Evolutionary conservation across 2,329 filamentous ascomycete genomes (phyloP).

Genomic region (Colletotrichum gloeosporioides): DNA sequence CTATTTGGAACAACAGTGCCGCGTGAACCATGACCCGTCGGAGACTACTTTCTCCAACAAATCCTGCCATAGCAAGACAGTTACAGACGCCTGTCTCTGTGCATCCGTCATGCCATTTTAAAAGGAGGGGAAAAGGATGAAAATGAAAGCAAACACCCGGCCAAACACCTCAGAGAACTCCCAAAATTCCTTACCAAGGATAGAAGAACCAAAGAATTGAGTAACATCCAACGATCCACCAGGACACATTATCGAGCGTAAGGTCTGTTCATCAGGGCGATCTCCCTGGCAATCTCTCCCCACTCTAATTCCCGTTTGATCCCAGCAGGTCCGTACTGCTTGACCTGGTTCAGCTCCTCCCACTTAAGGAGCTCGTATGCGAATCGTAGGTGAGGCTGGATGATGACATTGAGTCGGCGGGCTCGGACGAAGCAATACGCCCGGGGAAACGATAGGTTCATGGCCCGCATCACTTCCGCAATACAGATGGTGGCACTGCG

Average conservation of each 20-base stretch:
- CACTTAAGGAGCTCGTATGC: slow-evolving; percentile 95
- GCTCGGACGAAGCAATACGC: slow-evolving; percentile 98
- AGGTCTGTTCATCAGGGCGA: slow-evolving; percentile 94
- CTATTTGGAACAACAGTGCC: neutral
- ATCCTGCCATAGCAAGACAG: neutral
- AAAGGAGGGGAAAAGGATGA: neutral
- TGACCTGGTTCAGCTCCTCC: slow-evolving; percentile 77
- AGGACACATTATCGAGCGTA: slow-evolving; percentile 69
- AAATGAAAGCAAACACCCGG: neutral
- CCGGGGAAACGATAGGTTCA: slow-evolving; percentile 82
- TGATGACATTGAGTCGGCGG: slow-evolving; percentile 93
- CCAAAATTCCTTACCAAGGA: neutral
- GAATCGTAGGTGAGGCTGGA: slow-evolving; percentile 94
- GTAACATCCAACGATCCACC: neutral
- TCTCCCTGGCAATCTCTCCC: slow-evolving; percentile 85
- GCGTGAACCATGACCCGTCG: neutral
- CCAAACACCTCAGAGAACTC: neutral
- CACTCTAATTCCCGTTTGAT: slow-evolving; percentile 86
- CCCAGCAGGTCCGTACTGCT: slow-evolving; percentile 38
- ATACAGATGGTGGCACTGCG: slow-evolving; percentile 97
- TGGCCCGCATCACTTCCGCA: slow-evolving; percentile 91
- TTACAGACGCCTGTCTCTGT: neutral
- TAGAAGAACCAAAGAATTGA: neutral
- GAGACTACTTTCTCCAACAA: neutral
- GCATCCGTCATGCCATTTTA: neutral